Evolutionary conservation across 306 rosid genomes (phyloP).

Genomic region (Dalbergia oliveri): DNA sequence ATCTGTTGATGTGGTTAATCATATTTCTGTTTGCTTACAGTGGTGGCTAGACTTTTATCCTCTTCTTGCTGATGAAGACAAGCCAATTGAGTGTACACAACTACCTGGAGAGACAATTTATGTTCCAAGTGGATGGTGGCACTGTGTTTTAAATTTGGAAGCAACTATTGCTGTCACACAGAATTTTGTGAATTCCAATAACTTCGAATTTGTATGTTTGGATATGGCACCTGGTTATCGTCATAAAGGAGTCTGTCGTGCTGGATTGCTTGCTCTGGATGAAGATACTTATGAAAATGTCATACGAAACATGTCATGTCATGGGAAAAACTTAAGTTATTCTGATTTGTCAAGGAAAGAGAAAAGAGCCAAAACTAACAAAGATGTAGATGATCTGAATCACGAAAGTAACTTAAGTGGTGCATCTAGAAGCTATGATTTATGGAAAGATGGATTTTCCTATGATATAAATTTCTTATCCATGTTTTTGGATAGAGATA

Average conservation of each 20-base stretch:
- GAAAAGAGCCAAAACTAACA: constrained; percentile 68
- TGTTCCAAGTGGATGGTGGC: constrained; percentile 99
- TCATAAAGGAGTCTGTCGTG: constrained; percentile 98
- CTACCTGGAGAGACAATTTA: constrained; percentile 96
- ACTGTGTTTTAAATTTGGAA: constrained; percentile 94
- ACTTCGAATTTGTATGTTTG: constrained; percentile 94
- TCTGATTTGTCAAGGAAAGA: constrained; percentile 71
- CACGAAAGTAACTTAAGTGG: constrained; percentile 45
- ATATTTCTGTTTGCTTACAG: constrained; percentile 55
- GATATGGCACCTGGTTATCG: constrained; percentile 99
- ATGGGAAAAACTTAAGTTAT: constrained; percentile 45
- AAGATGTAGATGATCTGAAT: constrained; percentile 60
- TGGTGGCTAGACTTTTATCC: constrained; percentile 99
- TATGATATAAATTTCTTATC: constrained; percentile 86
- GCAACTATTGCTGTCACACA: constrained; percentile 95
- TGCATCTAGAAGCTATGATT: constrained; percentile 59
- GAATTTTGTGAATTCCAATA: constrained; percentile 85
- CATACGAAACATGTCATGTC: constrained; percentile 47
- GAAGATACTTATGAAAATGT: constrained; percentile 63
- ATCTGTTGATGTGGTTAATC: constrained; percentile 40
- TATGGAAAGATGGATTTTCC: constrained; percentile 79
- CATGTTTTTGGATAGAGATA: constrained; percentile 80
- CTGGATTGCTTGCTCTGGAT: constrained; percentile 92
- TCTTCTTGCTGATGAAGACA: constrained; percentile 97
- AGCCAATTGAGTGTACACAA: constrained; percentile 97